Conservation (phyloP, 192 early-diverging fungal species). For the Coemansia sp. region DNA sequence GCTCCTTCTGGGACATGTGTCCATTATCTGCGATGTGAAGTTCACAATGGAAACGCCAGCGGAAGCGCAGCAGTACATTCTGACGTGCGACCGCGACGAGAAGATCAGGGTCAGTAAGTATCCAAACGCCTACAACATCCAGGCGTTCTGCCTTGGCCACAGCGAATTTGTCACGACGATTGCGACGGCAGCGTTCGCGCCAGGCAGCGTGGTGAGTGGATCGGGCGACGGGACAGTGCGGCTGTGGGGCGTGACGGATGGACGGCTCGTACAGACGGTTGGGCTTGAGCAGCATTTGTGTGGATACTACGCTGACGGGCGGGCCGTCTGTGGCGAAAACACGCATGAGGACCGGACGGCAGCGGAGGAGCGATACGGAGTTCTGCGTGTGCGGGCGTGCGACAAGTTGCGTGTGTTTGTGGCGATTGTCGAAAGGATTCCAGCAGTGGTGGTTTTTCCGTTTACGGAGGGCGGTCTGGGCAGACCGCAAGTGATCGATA, state of each 20-base stretch:
- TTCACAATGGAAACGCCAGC: conserved; percentile 59
- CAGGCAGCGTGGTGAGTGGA: conserved; percentile 68
- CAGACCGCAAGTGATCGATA: conserved; percentile 22
- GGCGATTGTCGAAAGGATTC: conserved; percentile 39
- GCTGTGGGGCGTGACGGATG: conserved; percentile 71
- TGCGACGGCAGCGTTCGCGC: conserved; percentile 59
- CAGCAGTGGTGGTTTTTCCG: conserved; percentile 32
- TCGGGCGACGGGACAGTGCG: conserved; percentile 81
- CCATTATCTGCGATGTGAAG: conserved; percentile 85
- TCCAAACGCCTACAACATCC: conserved; percentile 88
- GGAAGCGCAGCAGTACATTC: conserved; percentile 50
- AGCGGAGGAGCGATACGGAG: conserved; percentile 34
- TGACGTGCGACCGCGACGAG: conserved; percentile 97
- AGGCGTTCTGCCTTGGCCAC: conserved; percentile 89
- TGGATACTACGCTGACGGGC: conserved; percentile 37
- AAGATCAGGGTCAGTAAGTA: conserved; percentile 93
- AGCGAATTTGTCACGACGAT: conserved; percentile 75
- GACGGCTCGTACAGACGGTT: conserved; percentile 68
- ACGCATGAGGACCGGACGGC: conserved; percentile 41
- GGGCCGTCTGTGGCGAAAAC: conserved; percentile 14
- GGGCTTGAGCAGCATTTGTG: conserved; percentile 51
- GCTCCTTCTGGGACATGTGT: conserved; percentile 87
- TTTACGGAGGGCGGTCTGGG: conserved; percentile 15
- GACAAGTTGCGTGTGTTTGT: conserved; percentile 29
- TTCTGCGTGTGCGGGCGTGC: conserved; percentile 35